Percentiles rank a stretch among this genome's conserved stretches.
These are phyloP conservation scores for Fusarium cyanostomum DNA, from an alignment of 2,329 filamentous ascomycete genomes.

Conservation along the genomic window DNA sequence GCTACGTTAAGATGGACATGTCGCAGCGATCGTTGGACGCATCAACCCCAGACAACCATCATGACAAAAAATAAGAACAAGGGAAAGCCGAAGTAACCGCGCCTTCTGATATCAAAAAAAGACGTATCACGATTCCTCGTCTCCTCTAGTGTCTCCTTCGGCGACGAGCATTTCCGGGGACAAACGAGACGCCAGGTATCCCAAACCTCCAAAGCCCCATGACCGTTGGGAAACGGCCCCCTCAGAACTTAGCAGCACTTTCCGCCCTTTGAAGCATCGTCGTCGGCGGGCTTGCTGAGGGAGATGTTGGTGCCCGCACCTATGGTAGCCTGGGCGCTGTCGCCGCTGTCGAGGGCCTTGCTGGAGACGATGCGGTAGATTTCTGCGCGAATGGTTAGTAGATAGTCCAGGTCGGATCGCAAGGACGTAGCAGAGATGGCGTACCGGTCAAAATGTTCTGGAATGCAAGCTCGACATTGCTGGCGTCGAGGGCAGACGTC, in stretches of 20 bases:
- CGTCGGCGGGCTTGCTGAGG: slow-evolving; percentile 85
- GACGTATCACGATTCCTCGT: slow-evolving; percentile 50
- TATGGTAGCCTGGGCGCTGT: slow-evolving; percentile 81
- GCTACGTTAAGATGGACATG: slow-evolving; percentile 50
- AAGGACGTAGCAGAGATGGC: slow-evolving; percentile 41
- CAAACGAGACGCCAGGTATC: slow-evolving; percentile 49
- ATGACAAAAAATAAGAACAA: slow-evolving; percentile 53
- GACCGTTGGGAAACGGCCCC: slow-evolving; percentile 37
- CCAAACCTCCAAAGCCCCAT: slow-evolving; percentile 45
- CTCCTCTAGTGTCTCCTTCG: slow-evolving; percentile 47
- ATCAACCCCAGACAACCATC: slow-evolving; percentile 50
- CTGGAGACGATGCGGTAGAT: slow-evolving; percentile 99
- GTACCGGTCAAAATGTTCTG: slow-evolving; percentile 98
- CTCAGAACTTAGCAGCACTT: slow-evolving; percentile 76
- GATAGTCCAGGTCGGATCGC: slow-evolving; percentile 1
- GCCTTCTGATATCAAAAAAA: slow-evolving; percentile 53
- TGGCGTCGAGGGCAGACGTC: slow-evolving; percentile 97
- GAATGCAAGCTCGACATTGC: slow-evolving; percentile 99
- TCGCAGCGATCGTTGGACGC: slow-evolving; percentile 52
- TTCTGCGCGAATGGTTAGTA: slow-evolving; percentile 64
- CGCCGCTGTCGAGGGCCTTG: slow-evolving; percentile 93
- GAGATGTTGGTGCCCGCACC: slow-evolving; percentile 84
- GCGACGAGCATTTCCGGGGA: slow-evolving; percentile 48
- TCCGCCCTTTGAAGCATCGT: slow-evolving; percentile 77
- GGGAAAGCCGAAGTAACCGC: slow-evolving; percentile 53